Evolutionary conservation across 2,329 filamentous ascomycete genomes (phyloP).

Genomic region (Aspergillus ochraceus): DNA sequence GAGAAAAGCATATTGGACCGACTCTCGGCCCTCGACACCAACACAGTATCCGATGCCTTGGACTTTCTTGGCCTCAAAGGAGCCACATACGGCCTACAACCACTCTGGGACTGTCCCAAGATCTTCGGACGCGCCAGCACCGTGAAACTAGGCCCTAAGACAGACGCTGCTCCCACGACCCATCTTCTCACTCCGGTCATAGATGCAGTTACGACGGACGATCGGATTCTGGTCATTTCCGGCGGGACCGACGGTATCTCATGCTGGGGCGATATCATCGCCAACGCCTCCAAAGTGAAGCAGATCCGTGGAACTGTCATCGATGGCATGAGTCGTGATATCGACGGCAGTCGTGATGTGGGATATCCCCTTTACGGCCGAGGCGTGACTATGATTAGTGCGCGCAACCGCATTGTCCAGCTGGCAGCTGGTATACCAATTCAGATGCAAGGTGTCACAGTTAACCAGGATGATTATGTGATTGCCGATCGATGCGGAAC

Average conservation of each 20-base stretch:
- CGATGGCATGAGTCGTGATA: conserved; percentile 35
- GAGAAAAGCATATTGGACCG: conserved; percentile 3
- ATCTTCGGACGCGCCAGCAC: conserved; percentile 25
- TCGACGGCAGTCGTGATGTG: conserved; percentile 33
- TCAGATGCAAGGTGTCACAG: conserved; percentile 15
- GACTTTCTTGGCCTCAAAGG: conserved; percentile 24
- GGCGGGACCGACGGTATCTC: conserved; percentile 21
- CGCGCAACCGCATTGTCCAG: conserved; percentile 33
- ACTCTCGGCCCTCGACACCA: conserved; percentile 22
- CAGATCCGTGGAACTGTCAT: conserved; percentile 31
- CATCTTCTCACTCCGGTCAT: conserved; percentile 22
- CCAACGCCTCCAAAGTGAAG: conserved; percentile 24
- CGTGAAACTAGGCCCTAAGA: conserved; percentile 18
- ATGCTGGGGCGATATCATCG: conserved; percentile 26
- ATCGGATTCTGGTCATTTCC: conserved; percentile 23
- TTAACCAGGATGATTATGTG: conserved; percentile 21
- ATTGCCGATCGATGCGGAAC: conserved; percentile 22
- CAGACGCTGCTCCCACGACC: conserved; percentile 6
- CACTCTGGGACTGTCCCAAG: conserved; percentile 25
- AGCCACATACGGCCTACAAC: conserved; percentile 20
- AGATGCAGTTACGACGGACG: conserved; percentile 16
- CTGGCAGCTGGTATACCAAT: conserved; percentile 30
- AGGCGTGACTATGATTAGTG: conserved; percentile 35
- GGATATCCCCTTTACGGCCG: conserved; percentile 36
- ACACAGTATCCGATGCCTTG: conserved; percentile 24